Evolutionary conservation across 2,329 filamentous ascomycete species (phyloP).

Genomic region (Monilinia polystroma): DNA sequence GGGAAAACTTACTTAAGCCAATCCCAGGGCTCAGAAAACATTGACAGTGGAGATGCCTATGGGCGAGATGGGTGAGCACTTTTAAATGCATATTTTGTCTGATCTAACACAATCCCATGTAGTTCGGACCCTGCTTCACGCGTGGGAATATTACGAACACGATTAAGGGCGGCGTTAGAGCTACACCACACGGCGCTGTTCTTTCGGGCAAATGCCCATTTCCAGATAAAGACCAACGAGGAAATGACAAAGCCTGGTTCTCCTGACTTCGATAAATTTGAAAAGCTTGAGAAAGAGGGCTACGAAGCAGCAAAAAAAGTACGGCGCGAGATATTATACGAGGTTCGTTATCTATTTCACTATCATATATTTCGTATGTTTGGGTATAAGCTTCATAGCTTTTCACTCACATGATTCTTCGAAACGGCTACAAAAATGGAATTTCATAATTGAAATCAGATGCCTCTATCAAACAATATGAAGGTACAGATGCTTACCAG

Average conservation of each 20-base stretch:
- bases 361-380: neutral
- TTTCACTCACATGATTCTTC: neutral
- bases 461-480: neutral
- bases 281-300: constrained; percentile 66
- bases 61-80: constrained; percentile 38
- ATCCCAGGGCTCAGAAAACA: neutral
- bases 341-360: constrained; percentile 37
- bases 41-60: constrained; percentile 9
- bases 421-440: neutral
- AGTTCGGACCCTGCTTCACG: constrained; percentile 39
- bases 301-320: constrained; percentile 79
- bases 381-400: constrained; percentile 36
- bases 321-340: constrained; percentile 73
- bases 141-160: constrained; percentile 59
- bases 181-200: constrained; percentile 80
- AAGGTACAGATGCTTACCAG: neutral
- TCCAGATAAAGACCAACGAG: constrained; percentile 74
- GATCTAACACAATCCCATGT: neutral
- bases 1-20: no score
- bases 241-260: constrained; percentile 64
- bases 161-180: constrained; percentile 72
- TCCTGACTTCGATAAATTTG: constrained; percentile 62
- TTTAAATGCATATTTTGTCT: neutral
- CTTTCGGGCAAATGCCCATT: constrained; percentile 80
- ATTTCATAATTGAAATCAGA: neutral